Evolutionary conservation across 805 yeast species (phyloP).

Genomic region (Lipomyces mesembrius): DNA sequence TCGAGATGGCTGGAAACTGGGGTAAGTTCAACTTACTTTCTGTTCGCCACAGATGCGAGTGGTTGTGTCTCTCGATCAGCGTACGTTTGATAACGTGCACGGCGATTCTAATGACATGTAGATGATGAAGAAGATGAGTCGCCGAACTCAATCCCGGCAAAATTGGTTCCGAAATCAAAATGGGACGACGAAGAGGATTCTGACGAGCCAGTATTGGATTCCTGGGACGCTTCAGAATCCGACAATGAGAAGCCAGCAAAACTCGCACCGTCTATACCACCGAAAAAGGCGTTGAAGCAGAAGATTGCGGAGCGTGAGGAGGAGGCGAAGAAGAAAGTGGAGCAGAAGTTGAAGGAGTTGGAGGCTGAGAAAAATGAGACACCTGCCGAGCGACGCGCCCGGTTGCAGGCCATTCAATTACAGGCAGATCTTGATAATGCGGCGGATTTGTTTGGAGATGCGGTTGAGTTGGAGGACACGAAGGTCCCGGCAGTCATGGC

Average conservation of each 20-base stretch:
- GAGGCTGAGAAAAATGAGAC: constrained; percentile 54
- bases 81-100: background rate
- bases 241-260: constrained; percentile 55
- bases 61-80: background rate
- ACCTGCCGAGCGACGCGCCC: constrained; percentile 68
- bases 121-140: constrained; percentile 76
- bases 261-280: constrained; percentile 44
- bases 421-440: constrained; percentile 90
- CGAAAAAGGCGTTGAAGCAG: constrained; percentile 53
- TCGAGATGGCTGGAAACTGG: constrained; percentile 9
- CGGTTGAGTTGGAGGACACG: background rate
- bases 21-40: background rate
- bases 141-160: constrained; percentile 67
- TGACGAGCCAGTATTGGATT: constrained; percentile 78
- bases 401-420: constrained; percentile 77
- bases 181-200: constrained; percentile 83
- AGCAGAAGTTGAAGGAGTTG: constrained; percentile 28
- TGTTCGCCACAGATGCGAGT: background rate
- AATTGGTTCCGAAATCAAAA: constrained; percentile 61
- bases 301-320: constrained; percentile 48
- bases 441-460: constrained; percentile 84
- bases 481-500: constrained; percentile 39
- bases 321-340: constrained; percentile 55
- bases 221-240: constrained; percentile 82
- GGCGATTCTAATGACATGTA: background rate